Evolutionary conservation across 805 yeast species (phyloP), one percentile per base, ranked within the genome.

Genomic region (Blastobotrys parvus): DNA sequence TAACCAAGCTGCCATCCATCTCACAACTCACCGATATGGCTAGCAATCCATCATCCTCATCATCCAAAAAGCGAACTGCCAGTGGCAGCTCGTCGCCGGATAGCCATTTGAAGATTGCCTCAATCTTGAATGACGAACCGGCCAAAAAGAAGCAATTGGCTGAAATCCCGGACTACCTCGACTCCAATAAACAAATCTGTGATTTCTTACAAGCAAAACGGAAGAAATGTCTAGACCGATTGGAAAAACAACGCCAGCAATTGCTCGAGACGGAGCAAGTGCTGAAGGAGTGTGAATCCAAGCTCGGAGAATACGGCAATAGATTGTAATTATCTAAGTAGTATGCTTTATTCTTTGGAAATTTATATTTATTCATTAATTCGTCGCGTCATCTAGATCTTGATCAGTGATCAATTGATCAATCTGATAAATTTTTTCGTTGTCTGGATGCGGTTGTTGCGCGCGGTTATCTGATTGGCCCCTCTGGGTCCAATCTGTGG

Each of bases 171-270:
- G 50, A 48, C 13, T 54, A 57, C 21, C 50, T 62, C 18, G 40
- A 48, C 16, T 52, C 52, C 2, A n/a, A 22, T 13, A 57, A 58
- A 32, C 58, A 58, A 32, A 56, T 55, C 8, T 54, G 56, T 37
- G 68, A 61, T 43, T 60, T 52, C 30, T 43, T 64, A 18, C 46
- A 57, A 21, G 59, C 59, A 2, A 61, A 60, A 36, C 60, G 62
- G 20, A 47, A 58, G 27, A 58, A 54, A 39, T 51, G 59, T n/a
- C 55, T 54, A 35, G 67, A 62, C 43, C 60, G 60, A 44, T 52
- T 62, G 7, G 54, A 46, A 5, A 50, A 51, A 35, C 53, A 55
- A 18, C 51, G 52, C 20, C 46, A 42, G 33, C 52, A 56, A 38
- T 46, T 64, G 19, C 45, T 41, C 7, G 50, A 47, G 35, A 55